These are phyloP conservation scores for Nicotiana knightiana DNA, from an alignment of 257 asterid species.

Conservation along the genomic window DNA sequence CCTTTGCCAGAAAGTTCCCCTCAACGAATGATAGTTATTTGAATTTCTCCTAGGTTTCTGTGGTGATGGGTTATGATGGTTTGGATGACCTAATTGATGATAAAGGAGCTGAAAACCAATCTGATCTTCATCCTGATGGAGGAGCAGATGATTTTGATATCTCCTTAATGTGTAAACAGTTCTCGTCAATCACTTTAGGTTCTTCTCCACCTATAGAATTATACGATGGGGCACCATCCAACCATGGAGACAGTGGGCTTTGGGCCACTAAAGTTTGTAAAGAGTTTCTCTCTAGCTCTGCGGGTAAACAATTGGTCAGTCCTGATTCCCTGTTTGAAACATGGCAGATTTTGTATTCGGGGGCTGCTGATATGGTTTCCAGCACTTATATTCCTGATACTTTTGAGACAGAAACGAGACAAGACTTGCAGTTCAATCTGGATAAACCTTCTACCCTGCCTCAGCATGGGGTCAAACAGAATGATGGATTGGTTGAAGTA, in stretches of 20 bases:
- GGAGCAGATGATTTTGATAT: conserved; percentile 46
- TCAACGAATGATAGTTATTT: not conserved
- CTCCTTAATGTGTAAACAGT: conserved; percentile 54
- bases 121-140: conserved; percentile 25
- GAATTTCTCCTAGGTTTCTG: conserved; percentile 55
- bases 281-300: conserved; percentile 41
- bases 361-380: conserved; percentile 23
- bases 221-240: conserved; percentile 47
- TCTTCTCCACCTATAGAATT: conserved; percentile 59
- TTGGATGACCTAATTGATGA: conserved; percentile 50
- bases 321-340: conserved; percentile 35
- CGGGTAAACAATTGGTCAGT: conserved; percentile 46
- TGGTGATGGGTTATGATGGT: conserved; percentile 53
- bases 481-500: conserved; percentile 39
- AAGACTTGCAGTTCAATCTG: conserved; percentile 25
- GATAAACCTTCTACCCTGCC: conserved; percentile 29
- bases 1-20: not conserved
- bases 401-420: conserved; percentile 28
- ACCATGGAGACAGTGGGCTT: conserved; percentile 35
- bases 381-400: conserved; percentile 33
- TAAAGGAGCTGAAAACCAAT: conserved; percentile 33
- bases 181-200: conserved; percentile 71
- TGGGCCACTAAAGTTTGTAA: conserved; percentile 47
- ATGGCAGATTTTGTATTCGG: conserved; percentile 33
- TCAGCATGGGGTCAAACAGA: conserved; percentile 26